Evolutionary conservation across 2,329 filamentous ascomycete species (phyloP).

Genomic region (Lachnellula arida): DNA sequence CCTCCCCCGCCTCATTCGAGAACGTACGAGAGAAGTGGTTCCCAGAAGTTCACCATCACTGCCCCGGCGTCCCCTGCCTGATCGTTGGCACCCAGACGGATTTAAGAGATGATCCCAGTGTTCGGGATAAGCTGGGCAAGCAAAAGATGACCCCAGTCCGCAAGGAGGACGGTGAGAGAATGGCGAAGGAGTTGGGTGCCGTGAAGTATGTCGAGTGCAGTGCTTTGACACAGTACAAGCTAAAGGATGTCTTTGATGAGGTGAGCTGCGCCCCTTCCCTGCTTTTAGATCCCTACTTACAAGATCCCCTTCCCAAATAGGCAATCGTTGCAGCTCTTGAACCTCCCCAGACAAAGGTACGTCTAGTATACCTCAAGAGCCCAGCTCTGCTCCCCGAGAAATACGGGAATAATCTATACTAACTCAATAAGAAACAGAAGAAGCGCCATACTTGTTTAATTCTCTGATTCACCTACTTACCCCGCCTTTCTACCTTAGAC

Average conservation of each 20-base stretch:
- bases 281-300: slow-evolving; percentile 10
- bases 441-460: too few species aligned
- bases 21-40: slow-evolving; percentile 99
- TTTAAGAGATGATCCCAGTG: slow-evolving; percentile 81
- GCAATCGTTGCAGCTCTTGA: slow-evolving; percentile 94
- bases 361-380: too few species aligned
- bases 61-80: slow-evolving; percentile 92
- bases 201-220: slow-evolving; percentile 99
- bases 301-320: slow-evolving; percentile 45
- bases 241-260: slow-evolving; percentile 99
- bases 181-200: slow-evolving; percentile 95
- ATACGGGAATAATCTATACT: too few species aligned
- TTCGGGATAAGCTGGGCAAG: slow-evolving; percentile 86
- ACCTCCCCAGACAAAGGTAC: slow-evolving; percentile 48
- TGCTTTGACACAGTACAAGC: slow-evolving; percentile 93
- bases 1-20: slow-evolving; percentile 94
- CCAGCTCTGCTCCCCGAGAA: too few species aligned
- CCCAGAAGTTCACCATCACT: slow-evolving; percentile 97
- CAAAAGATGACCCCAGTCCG: slow-evolving; percentile 94
- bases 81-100: slow-evolving; percentile 98
- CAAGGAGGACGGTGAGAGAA: slow-evolving; percentile 88
- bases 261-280: slow-evolving; percentile 46
- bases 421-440: too few species aligned
- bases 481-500: too few species aligned
- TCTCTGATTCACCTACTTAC: too few species aligned